Base-by-base conservation (phyloP, 177 flowering plant species). In the Vitis hybrid region DNA sequence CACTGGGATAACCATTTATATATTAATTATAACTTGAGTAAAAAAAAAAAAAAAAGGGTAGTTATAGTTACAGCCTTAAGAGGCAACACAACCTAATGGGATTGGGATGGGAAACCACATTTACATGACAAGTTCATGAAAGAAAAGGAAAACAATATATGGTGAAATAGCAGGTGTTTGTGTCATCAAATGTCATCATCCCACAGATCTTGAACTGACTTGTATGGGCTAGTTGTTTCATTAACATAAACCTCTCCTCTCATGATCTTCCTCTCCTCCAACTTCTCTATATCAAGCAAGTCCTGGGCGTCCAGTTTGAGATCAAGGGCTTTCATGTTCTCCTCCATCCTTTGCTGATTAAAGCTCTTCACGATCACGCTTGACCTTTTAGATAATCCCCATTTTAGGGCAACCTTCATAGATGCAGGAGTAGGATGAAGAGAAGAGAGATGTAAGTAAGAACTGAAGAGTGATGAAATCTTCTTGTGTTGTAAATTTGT, bases 281-380 rank as follows among this genome's bases (percentile, higher is more conserved):
- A 66, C 32, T 66, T 70, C 50, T 92, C 89, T 11, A 92, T 89
- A 24, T 73, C 69, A 2, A 62, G 35, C 11, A 82, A 9, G 70
- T 92, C 97, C 30, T 74, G 70, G 2, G 80, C 86, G 35, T 84
- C 89, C 75, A 92, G 67, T 61, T 69, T 79, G 30, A 87, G 59
- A 66, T 82, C 66, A 11, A 84, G 51, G 54, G 88, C 83, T 27
- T 67, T 80, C 57, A 81, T 74, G 82, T 87, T 91, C 73, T 88
- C 93, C 77, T 75, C 81, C 85, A 91, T 71, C 69, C 97, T 82
- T 2, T 73, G 72, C 11, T 71, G 24, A 67, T 84, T 85, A 73
- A 88, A 90, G 79, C 92, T 90, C 81, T 88, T 91, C 64, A 78
- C 86, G 0, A 91, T 84, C 67, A 88, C 85, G 71, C 89, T 87